Base-by-base conservation (phyloP, 192 early-diverging fungal genomes). In the Rhizoclosmatium sp. region DNA sequence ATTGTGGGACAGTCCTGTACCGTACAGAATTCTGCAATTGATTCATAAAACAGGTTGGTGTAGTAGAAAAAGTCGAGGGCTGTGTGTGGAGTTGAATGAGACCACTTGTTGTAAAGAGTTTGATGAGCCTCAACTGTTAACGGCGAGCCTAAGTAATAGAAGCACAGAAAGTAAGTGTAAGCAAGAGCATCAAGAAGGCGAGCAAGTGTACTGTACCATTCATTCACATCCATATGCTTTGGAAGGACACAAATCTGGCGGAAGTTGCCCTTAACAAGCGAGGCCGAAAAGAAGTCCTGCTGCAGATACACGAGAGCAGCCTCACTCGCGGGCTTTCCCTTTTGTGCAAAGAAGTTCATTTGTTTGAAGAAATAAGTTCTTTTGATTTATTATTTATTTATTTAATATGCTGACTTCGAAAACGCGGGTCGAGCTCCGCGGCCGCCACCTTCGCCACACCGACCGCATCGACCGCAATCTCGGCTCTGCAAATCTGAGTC, bases 1-100 rank as follows among this genome's bases (percentile, higher is more conserved):
- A 98, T 97, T 19, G 85, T 88, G 16, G 96, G 92, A 73, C 97
- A 98, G 42, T 90, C 88, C 59, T 84, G 80, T 40, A 89, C 85
- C 3, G 94, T 94, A 86, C 97, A 99, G 85, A 93, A 97, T 72
- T 97, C 93, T 16, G 93, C 90, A 59, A 99, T 85, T 12, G 93
- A 89, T 47, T 94, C 92, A 84, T 96, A 97, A 81, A 97, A 97
- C 79, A 95, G 85, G 80, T 95, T 95, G 65, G 93, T 87, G 79
- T 95, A 92, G 82, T 94, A 94, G 87, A 97, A 96, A 81, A 99
- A 99, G 80, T 99, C 96, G 79, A 96, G 93, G 0, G 92, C 91
- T 92, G 56, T 85, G 56, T 19, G 59, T 71, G 40, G 16, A 41
- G 16, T 66, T 51, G 40, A 54, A 49, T 40, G 31, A 47, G n/a